Conservation (phyloP, 2,329 filamentous ascomycete species). For the Pseudohalonectria lignicola region DNA sequence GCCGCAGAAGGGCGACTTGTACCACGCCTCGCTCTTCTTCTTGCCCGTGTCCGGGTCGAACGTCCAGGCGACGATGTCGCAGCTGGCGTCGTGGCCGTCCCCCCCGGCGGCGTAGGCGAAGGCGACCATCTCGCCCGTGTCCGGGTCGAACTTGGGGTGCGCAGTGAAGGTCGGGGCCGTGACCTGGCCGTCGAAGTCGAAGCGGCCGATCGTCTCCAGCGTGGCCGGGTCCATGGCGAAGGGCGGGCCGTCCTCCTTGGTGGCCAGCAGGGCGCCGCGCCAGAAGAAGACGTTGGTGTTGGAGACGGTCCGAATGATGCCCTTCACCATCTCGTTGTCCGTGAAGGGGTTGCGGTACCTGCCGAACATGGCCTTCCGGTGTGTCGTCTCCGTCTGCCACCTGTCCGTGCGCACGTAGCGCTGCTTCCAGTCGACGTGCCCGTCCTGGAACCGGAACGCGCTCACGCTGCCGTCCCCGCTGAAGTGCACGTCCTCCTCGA, state of each 20-base stretch:
- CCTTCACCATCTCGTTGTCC: slow-evolving; percentile 41
- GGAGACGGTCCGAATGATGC: slow-evolving; percentile 42
- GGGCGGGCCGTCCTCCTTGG: slow-evolving; percentile 42
- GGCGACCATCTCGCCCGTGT: slow-evolving; percentile 38
- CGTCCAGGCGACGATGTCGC: slow-evolving; percentile 34
- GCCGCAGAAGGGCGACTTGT: slow-evolving; percentile 37
- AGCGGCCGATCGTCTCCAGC: slow-evolving; percentile 35
- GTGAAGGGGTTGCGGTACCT: slow-evolving; percentile 47
- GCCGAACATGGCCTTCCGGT: slow-evolving; percentile 33
- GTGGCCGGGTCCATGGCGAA: slow-evolving; percentile 38
- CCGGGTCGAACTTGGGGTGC: slow-evolving; percentile 40
- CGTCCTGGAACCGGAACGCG: slow-evolving; percentile 25
- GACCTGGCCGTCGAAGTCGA: slow-evolving; percentile 41
- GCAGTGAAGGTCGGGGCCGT: slow-evolving; percentile 34
- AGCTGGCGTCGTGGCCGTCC: slow-evolving; percentile 27
- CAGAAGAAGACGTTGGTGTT: slow-evolving; percentile 53
- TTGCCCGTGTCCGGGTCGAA: slow-evolving; percentile 25
- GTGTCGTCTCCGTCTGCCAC: slow-evolving; percentile 14
- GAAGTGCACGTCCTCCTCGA: slow-evolving; percentile 36
- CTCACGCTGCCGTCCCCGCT: slow-evolving; percentile 25
- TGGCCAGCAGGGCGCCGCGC: slow-evolving; percentile 40
- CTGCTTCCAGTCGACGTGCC: slow-evolving; percentile 29
- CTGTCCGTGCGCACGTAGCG: slow-evolving; percentile 29
- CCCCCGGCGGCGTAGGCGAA: slow-evolving; percentile 38
- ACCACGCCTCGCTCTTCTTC: slow-evolving; percentile 35